Percentiles rank a stretch among this genome's conserved stretches.
Conservation (phyloP, 352 stramenopile genomes). For the Globisporangium canariense region DNA sequence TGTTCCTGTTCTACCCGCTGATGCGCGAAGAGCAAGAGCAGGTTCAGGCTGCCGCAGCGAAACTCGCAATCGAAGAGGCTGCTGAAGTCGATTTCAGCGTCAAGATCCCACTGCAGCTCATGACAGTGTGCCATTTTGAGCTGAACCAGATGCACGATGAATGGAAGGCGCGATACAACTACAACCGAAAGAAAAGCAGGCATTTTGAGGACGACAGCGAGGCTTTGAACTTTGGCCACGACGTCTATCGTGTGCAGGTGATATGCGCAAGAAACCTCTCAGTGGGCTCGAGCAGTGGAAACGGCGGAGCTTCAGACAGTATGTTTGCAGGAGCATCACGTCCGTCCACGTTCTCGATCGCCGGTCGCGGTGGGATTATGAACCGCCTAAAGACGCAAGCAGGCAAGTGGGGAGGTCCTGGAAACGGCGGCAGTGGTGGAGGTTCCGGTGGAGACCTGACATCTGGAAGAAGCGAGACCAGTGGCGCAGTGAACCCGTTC, state of each 20-base stretch:
- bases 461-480: constrained; percentile 12
- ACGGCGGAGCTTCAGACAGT: not conserved
- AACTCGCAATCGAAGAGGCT: constrained; percentile 74
- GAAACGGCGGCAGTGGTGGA: constrained; percentile 15
- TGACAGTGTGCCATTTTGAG: constrained; percentile 68
- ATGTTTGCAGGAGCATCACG: constrained; percentile 18
- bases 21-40: constrained; percentile 47
- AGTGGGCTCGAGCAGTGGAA: constrained; percentile 12
- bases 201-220: constrained; percentile 81
- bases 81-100: constrained; percentile 77
- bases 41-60: constrained; percentile 44
- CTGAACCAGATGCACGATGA: constrained; percentile 68
- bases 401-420: constrained; percentile 47
- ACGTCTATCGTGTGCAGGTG: constrained; percentile 76
- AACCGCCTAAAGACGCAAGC: constrained; percentile 64
- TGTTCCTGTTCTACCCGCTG: constrained; percentile 65
- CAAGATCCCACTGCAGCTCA: constrained; percentile 74
- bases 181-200: constrained; percentile 66
- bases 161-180: constrained; percentile 79
- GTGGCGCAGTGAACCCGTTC: constrained; percentile 48
- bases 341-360: constrained; percentile 53
- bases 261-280: constrained; percentile 55
- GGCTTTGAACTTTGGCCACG: constrained; percentile 71
- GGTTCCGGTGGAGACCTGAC: constrained; percentile 13
- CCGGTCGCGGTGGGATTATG: constrained; percentile 49